phyloP scores from a whole-genome alignment of 768 basidiomycete species.

The Kwoniella shandongensis region DNA sequence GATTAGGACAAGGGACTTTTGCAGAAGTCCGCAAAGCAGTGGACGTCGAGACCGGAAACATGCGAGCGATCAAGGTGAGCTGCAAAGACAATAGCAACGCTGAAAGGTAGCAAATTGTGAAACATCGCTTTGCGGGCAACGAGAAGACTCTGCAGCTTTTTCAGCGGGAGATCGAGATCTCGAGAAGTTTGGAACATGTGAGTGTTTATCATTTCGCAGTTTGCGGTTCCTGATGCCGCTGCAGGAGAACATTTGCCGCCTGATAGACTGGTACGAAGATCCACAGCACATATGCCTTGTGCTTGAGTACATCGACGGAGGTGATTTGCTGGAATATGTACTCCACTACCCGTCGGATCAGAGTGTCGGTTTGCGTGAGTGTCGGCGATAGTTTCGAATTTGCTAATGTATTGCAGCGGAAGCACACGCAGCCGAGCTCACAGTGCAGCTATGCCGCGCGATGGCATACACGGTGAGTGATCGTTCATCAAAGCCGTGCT shows the following conservation, averaged over 20 bases:
- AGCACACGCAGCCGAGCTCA: conserved; percentile 65
- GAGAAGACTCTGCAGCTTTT: conserved; percentile 56
- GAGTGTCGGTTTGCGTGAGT: conserved; percentile 63
- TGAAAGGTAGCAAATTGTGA: conserved; percentile 50
- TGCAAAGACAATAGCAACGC: not conserved
- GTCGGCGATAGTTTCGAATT: not conserved
- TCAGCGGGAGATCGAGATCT: conserved; percentile 73
- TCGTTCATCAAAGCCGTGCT: not conserved
- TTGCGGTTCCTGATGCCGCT: not conserved
- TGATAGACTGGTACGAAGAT: conserved; percentile 74
- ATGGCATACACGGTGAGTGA: conserved; percentile 53
- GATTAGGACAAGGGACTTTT: conserved; percentile 82
- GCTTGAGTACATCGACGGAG: conserved; percentile 80
- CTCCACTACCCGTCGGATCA: conserved; percentile 53
- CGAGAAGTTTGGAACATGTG: conserved; percentile 70
- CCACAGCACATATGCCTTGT: conserved; percentile 62
- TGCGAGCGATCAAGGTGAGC: conserved; percentile 74
- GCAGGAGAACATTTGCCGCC: conserved; percentile 71
- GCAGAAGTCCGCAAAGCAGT: conserved; percentile 85
- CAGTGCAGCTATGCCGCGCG: conserved; percentile 76
- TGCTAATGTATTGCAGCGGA: conserved; percentile 53
- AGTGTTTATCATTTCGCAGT: conserved; percentile 14
- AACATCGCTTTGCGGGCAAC: conserved; percentile 45
- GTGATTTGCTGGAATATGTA: conserved; percentile 78
- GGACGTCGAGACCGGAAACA: conserved; percentile 66